A percentile compares a stretch with the other conserved stretches of the same genome.
phyloP scores from a whole-genome alignment of 768 basidiomycete genomes.

The Strobilomyces echinocephalus region DNA sequence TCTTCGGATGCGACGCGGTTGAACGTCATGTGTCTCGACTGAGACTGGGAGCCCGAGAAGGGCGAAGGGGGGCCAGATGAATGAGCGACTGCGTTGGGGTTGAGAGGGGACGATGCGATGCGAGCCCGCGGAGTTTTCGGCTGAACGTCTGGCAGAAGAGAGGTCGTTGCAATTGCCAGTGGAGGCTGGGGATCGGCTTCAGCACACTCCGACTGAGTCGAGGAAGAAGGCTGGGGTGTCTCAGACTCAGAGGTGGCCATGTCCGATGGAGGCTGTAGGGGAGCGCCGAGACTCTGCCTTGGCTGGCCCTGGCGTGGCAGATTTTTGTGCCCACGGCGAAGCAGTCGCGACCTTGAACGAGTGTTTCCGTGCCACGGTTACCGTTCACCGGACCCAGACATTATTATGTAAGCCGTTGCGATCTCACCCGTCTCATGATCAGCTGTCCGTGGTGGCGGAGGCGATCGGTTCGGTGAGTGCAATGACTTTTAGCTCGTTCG shows the following conservation, averaged over 20 bases:
- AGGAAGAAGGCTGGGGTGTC: slow-evolving; percentile 36
- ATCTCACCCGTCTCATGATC: neutral
- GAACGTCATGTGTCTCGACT: slow-evolving; percentile 37
- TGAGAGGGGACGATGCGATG: slow-evolving; percentile 52
- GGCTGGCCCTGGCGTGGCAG: neutral
- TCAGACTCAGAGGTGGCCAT: slow-evolving; percentile 45
- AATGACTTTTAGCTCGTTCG: no score
- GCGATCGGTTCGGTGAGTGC: no score
- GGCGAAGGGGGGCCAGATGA: slow-evolving; percentile 7
- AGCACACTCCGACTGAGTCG: slow-evolving; percentile 1
- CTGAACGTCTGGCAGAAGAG: slow-evolving; percentile 25
- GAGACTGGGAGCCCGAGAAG: slow-evolving; percentile 34
- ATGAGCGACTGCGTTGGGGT: slow-evolving; percentile 35
- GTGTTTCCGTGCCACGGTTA: neutral
- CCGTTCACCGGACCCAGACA: neutral
- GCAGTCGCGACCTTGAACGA: no score
- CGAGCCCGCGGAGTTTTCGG: slow-evolving; percentile 25
- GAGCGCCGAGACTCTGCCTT: neutral
- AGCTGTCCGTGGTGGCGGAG: no score
- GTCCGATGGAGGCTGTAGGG: neutral
- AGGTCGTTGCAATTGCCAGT: no score
- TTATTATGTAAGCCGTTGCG: slow-evolving; percentile 11
- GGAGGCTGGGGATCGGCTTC: slow-evolving; percentile 8
- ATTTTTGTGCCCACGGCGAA: neutral
- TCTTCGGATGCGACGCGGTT: slow-evolving; percentile 44